Percentiles rank a stretch among this genome's conserved stretches.
phyloP scores from a whole-genome alignment of 2,329 filamentous ascomycete species.

The Ciborinia camelliae region DNA sequence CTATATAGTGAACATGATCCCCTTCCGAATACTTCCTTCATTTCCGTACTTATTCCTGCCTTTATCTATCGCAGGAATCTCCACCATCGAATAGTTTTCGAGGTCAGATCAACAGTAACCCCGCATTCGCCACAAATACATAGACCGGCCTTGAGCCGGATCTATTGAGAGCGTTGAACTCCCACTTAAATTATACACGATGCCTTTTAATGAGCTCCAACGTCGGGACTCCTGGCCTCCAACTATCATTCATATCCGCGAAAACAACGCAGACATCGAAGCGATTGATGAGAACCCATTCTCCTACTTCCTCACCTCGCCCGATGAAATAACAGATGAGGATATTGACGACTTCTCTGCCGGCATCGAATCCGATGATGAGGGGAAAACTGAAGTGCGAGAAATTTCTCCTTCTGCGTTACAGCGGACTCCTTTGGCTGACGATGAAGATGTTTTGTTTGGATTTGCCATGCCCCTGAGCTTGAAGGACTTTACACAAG shows the following conservation, averaged over 20 bases:
- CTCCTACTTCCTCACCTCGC: conserved; percentile 37
- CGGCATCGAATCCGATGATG: conserved; percentile 35
- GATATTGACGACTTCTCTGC: conserved; percentile 36
- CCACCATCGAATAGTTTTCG: conserved; percentile 7
- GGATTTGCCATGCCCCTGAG: conserved; percentile 32
- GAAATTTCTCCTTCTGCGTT: conserved; percentile 35
- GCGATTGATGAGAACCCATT: conserved; percentile 37
- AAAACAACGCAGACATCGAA: conserved; percentile 25
- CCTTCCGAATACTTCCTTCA: conserved; percentile 22
- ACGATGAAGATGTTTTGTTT: conserved; percentile 27
- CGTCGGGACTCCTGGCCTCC: conserved; percentile 39
- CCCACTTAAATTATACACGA: neutral
- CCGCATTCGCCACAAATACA: conserved; percentile 23
- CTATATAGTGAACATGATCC: conserved; percentile 26
- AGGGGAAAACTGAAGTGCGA: conserved; percentile 28
- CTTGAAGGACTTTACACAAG: conserved; percentile 32
- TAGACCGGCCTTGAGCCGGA: conserved; percentile 38
- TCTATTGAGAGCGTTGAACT: conserved; percentile 6
- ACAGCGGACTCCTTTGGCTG: conserved; percentile 26
- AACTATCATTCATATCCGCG: conserved; percentile 33
- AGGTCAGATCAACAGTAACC: conserved; percentile 6
- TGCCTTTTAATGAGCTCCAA: conserved; percentile 26
- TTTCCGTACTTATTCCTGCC: conserved; percentile 18
- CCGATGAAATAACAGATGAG: conserved; percentile 33
- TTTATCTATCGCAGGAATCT: conserved; percentile 1